Percentiles rank a stretch among this genome's conserved stretches.
phyloP scores from a whole-genome alignment of 2,329 filamentous ascomycete species.

The Sporothrix globosa region DNA sequence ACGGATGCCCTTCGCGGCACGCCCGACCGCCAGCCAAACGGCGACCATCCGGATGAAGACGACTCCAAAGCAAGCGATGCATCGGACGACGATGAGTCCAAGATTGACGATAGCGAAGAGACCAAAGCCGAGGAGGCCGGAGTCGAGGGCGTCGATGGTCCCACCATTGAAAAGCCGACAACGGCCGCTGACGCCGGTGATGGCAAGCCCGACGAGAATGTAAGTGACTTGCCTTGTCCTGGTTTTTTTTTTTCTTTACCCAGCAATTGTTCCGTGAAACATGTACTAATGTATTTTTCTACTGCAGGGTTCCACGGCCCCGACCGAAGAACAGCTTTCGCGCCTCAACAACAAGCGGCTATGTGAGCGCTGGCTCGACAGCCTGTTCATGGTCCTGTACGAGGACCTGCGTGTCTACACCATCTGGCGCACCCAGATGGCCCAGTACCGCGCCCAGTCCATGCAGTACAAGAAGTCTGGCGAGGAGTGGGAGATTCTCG shows the following conservation, averaged over 20 bases:
- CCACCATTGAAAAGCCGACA: conserved; percentile 72
- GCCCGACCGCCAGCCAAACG: conserved; percentile 61
- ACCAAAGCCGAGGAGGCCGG: conserved; percentile 33
- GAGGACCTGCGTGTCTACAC: conserved; percentile 98
- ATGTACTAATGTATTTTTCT: neutral
- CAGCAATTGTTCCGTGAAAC: neutral
- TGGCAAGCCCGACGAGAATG: conserved; percentile 76
- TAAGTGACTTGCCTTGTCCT: conserved; percentile 45
- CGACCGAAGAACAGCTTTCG: conserved; percentile 71
- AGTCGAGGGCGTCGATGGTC: conserved; percentile 40
- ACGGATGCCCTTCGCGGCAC: conserved; percentile 75
- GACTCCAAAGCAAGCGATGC: conserved; percentile 35
- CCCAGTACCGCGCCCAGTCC: conserved; percentile 89
- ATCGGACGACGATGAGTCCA: conserved; percentile 37
- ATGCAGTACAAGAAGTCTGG: conserved; percentile 96
- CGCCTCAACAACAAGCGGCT: conserved; percentile 96
- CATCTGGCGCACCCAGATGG: conserved; percentile 98
- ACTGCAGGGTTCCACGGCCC: conserved; percentile 57
- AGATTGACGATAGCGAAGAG: conserved; percentile 38
- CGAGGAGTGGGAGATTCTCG: conserved; percentile 97
- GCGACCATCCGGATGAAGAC: conserved; percentile 43
- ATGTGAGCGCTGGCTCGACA: conserved; percentile 97
- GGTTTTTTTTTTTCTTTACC: neutral
- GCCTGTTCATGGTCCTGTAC: conserved; percentile 98
- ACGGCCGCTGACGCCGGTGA: conserved; percentile 77